Evolutionary conservation across 257 asterid genomes (phyloP).

Genomic region (Solanum sejunctum): DNA sequence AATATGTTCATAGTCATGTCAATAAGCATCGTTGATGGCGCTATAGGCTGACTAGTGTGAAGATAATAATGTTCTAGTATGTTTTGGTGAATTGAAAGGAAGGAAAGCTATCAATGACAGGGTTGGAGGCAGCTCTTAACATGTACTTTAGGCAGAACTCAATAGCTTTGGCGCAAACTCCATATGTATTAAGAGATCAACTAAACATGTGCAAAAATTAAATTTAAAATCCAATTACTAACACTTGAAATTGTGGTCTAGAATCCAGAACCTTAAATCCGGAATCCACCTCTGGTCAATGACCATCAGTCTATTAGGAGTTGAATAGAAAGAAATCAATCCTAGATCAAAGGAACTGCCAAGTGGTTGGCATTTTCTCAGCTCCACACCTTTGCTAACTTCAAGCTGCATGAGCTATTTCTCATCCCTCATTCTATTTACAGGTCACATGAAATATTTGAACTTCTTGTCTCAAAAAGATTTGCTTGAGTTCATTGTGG

Average conservation of each 20-base stretch:
- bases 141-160: not conserved
- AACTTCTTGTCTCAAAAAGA: not conserved
- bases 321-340: not conserved
- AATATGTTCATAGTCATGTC: not conserved
- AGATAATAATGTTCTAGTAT: not conserved
- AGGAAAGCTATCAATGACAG: not conserved
- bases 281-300: not conserved
- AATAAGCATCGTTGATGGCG: not conserved
- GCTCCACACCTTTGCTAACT: not conserved
- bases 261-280: not conserved
- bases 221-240: not conserved
- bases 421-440: not conserved
- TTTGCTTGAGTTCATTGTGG: not conserved
- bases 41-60: not conserved
- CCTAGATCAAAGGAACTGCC: not conserved
- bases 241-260: not conserved
- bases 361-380: not conserved
- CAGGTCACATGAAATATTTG: not conserved
- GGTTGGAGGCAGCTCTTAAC: not conserved
- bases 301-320: not conserved
- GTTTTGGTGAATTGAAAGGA: not conserved
- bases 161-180: not conserved
- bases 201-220: not conserved
- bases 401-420: not conserved
- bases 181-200: not conserved